Base-by-base conservation (phyloP, 805 yeast species). In the Kregervanrija pseudodelftensis region DNA sequence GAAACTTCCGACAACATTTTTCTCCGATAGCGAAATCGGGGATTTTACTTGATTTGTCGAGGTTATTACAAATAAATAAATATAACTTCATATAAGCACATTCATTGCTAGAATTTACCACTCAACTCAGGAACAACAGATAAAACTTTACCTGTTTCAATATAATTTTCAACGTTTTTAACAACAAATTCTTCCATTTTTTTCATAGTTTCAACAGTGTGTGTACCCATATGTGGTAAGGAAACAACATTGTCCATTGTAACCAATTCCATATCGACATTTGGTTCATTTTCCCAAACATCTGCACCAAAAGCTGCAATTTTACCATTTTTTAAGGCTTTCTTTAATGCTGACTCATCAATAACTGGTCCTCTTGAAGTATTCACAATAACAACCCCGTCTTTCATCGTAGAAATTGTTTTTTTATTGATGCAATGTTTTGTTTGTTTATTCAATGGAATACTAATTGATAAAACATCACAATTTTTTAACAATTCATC, bases 171-270 rank as follows among this genome's bases (percentile, higher is more conserved):
- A 8, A 86, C 78, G 62, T 91, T 93, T 31, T 73, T 72, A 28
- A 85, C 79, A 31, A 82, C 87, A 60, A 77, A 77, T 53, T 77
- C 79, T 66, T 90, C 96, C 96, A 93, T 86, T 54, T 75, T 74
- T 53, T 70, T 66, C 57, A 84, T 77, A 3, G 95, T 84, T 64
- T 88, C 95, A 42, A 65, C 64, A 4, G 91, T 70, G 59, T 79
- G 80, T 0, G 96, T 86, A 28, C 96, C 97, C 83, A 86, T 80
- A 61, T 89, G 97, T 12, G 97, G 97, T 52, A 85, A 68, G 33
- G 85, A 76, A 11, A 84, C 71, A n/a, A 80, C 86, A 50, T 82
- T 82, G 11, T 85, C 84, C 64, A 82, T 64, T 30, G 68, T 66
- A 40, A 74, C 64, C 50, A 85, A 66, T 48, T 83, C 89, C 57